Evolutionary conservation across 2,329 filamentous ascomycete genomes (phyloP).

Genomic region (Saccharata proteae): DNA sequence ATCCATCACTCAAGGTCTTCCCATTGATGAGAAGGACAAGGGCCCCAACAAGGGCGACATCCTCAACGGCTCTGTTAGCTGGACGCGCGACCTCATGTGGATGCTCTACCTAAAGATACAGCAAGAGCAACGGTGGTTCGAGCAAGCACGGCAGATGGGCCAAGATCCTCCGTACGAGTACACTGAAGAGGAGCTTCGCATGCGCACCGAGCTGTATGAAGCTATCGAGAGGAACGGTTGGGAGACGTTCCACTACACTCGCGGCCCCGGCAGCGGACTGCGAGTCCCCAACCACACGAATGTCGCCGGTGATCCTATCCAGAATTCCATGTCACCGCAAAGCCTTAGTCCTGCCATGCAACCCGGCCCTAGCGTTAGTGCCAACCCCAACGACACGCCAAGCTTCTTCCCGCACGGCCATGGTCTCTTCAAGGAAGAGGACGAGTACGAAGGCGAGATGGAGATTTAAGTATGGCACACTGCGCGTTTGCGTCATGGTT

Average conservation of each 20-base stretch:
- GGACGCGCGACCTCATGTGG: conserved; percentile 98
- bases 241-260: conserved; percentile 70
- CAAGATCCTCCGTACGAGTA: conserved; percentile 28
- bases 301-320: conserved; percentile 65
- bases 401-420: too few relatives aligned
- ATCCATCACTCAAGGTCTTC: conserved; percentile 84
- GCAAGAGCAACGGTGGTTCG: conserved; percentile 76
- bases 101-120: conserved; percentile 80
- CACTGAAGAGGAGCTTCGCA: conserved; percentile 85
- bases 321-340: conserved; percentile 46
- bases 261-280: conserved; percentile 70
- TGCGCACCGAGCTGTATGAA: conserved; percentile 86
- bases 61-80: conserved; percentile 89
- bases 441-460: conserved; percentile 83
- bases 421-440: conserved; percentile 83
- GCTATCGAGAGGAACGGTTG: conserved; percentile 71
- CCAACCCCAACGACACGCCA: conserved; percentile 28
- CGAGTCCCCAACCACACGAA: conserved; percentile 91
- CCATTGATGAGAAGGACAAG: conserved; percentile 95
- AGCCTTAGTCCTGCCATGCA: conserved; percentile 41
- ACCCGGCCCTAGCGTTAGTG: conserved; percentile 57
- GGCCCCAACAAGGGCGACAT: conserved; percentile 98
- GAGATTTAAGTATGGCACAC: conserved; percentile 32
- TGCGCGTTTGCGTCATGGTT: background rate
- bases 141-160: conserved; percentile 41